A percentile compares a stretch with the other conserved stretches of the same genome.
Evolutionary conservation across 495 filamentous ascomycete genomes (phyloP).

Genomic region (Aspergillus asperescens): DNA sequence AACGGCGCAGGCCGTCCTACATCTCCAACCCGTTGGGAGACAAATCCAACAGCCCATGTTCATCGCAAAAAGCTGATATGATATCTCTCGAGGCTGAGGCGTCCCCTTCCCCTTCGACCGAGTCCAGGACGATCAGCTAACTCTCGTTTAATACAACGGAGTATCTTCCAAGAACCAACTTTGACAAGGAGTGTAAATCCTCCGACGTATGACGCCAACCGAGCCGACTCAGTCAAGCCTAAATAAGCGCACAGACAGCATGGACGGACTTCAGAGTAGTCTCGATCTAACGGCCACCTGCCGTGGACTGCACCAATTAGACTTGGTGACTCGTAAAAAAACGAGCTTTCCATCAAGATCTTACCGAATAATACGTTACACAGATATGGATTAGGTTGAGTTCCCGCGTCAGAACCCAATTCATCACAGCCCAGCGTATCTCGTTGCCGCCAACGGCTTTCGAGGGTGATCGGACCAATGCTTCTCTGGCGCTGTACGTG

Average conservation of each 20-base stretch:
- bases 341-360: conserved; percentile 21
- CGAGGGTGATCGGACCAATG: neutral
- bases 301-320: conserved; percentile 16
- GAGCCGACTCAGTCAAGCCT: neutral
- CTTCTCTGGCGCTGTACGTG: neutral
- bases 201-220: neutral
- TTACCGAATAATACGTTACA: conserved; percentile 11
- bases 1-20: conserved; percentile 1
- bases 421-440: neutral
- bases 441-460: neutral
- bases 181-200: neutral
- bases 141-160: neutral
- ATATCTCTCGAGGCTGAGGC: neutral
- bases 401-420: conserved; percentile 4
- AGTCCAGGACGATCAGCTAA: too few relatives aligned
- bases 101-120: neutral
- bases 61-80: neutral
- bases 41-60: neutral
- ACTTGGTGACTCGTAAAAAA: conserved; percentile 14
- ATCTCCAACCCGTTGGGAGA: conserved; percentile 1
- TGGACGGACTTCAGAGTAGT: neutral
- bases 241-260: neutral
- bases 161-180: neutral
- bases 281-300: conserved; percentile 24
- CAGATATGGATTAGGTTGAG: conserved; percentile 1